Percentiles rank a stretch among this genome's conserved stretches.
phyloP scores from a whole-genome alignment of 352 stramenopile species.

The Poterioochromonas sp. region DNA sequence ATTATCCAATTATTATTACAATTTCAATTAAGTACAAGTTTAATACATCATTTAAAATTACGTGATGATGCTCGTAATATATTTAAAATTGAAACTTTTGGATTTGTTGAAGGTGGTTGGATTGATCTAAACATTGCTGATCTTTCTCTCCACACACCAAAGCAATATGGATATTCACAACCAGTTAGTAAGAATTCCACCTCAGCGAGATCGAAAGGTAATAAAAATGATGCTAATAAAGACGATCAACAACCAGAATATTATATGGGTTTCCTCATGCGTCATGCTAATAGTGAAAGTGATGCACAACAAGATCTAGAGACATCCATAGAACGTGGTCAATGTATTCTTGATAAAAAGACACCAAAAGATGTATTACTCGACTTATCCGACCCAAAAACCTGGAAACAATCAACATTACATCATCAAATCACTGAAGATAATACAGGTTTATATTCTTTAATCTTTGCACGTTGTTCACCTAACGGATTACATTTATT shows the following conservation, averaged over 20 bases:
- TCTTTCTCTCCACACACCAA: conserved; percentile 46
- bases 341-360: conserved; percentile 41
- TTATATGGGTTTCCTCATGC: conserved; percentile 39
- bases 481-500: conserved; percentile 37
- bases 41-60: conserved; percentile 67
- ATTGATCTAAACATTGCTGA: conserved; percentile 61
- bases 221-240: not conserved
- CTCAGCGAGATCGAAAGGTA: conserved; percentile 9
- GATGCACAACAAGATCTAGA: conserved; percentile 48
- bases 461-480: conserved; percentile 68
- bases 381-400: conserved; percentile 36
- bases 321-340: conserved; percentile 48
- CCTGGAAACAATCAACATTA: conserved; percentile 47
- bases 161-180: conserved; percentile 16
- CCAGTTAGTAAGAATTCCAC: conserved; percentile 34
- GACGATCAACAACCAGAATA: conserved; percentile 19
- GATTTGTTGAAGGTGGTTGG: conserved; percentile 56
- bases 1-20: too few species aligned
- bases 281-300: conserved; percentile 37
- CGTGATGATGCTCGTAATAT: conserved; percentile 56
- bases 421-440: conserved; percentile 45
- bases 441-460: conserved; percentile 68
- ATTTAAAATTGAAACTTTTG: conserved; percentile 79
- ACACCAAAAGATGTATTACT: conserved; percentile 41
- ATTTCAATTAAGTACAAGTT: too few species aligned